Evolutionary conservation across 352 stramenopile genomes (phyloP).

Genomic region (Phytophthora hybrid): DNA sequence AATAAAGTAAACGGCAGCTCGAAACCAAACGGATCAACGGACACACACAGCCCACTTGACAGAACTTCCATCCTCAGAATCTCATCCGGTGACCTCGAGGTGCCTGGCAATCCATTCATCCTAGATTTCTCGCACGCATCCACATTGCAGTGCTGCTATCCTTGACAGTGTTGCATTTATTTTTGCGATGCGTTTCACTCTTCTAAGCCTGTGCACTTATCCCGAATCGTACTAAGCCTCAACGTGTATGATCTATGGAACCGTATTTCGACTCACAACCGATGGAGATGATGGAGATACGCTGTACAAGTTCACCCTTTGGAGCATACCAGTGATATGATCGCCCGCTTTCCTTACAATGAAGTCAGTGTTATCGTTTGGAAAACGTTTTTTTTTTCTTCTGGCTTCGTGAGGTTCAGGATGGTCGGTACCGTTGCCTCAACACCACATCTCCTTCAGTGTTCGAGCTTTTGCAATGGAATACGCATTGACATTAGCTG

Average conservation of each 20-base stretch:
- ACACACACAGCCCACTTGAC: conserved; percentile 12
- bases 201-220: conserved; percentile 23
- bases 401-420: not conserved
- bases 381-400: not conserved
- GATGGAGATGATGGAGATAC: not conserved
- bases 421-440: not conserved
- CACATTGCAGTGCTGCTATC: conserved; percentile 2
- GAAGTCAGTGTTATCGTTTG: not conserved
- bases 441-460: not conserved
- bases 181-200: conserved; percentile 19
- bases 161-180: conserved; percentile 20
- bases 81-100: conserved; percentile 16
- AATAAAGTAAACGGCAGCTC: conserved; percentile 7
- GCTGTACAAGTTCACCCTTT: not conserved
- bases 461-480: not conserved
- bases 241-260: not conserved
- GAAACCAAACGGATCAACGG: not conserved
- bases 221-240: not conserved
- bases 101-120: conserved; percentile 8
- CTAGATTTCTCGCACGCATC: conserved; percentile 7
- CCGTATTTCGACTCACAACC: not conserved
- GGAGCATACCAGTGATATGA: not conserved
- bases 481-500: not conserved
- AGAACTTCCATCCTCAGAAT: conserved; percentile 13
- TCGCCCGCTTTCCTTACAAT: not conserved